Percentiles rank a stretch among this genome's conserved stretches.
Conservation (phyloP, 2,329 filamentous ascomycete species). For the Pseudogymnoascus destructans region DNA sequence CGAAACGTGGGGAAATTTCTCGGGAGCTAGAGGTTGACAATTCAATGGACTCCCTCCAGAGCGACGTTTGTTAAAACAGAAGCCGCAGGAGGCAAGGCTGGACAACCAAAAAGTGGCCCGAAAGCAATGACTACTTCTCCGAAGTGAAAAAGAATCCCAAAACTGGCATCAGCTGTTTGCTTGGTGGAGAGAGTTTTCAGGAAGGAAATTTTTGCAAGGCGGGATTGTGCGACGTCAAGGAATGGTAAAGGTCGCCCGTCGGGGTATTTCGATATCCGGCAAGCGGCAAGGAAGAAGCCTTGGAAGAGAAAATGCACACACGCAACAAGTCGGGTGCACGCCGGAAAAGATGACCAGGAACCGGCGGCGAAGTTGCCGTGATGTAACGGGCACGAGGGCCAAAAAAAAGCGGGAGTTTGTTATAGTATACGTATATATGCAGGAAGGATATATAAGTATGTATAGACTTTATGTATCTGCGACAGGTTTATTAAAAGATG, state of each 20-base stretch:
- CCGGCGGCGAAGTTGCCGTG: not conserved
- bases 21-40: not conserved
- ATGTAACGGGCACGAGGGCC: not conserved
- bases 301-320: not conserved
- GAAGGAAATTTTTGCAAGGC: not conserved
- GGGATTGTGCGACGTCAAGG: not conserved
- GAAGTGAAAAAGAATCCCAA: not conserved
- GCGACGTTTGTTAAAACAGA: not conserved
- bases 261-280: not conserved
- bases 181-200: not conserved
- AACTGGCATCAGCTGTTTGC: not conserved
- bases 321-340: not conserved
- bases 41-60: not conserved
- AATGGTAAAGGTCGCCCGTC: not conserved
- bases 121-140: not conserved
- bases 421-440: not conserved
- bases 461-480: not conserved
- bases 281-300: not conserved
- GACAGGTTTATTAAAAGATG: not conserved
- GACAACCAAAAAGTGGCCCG: not conserved
- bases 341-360: not conserved
- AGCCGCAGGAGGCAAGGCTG: not conserved
- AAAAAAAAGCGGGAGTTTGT: not conserved
- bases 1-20: not conserved
- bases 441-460: not conserved